Conservation (phyloP, 352 stramenopile genomes). For the Pythium volutum region DNA sequence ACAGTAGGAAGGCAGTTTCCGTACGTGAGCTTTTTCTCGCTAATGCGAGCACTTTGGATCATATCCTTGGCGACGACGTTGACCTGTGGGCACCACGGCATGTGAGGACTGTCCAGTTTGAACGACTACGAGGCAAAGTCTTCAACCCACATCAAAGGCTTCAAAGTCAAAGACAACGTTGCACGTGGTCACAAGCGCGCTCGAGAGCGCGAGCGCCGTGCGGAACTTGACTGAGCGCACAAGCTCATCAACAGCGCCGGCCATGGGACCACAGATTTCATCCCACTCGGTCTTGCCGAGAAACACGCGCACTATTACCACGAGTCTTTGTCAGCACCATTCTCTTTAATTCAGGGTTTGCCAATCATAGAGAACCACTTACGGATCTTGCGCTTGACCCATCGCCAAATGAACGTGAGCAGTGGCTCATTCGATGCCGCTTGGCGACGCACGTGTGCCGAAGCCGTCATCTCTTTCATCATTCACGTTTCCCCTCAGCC, state of each 20-base stretch:
- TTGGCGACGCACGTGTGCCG: constrained; percentile 51
- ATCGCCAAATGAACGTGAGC: constrained; percentile 61
- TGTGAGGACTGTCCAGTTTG: background rate
- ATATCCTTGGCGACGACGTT: constrained; percentile 55
- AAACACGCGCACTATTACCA: constrained; percentile 25
- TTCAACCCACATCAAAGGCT: constrained; percentile 35
- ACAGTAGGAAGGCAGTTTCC: background rate
- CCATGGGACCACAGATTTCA: constrained; percentile 47
- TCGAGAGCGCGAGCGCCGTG: constrained; percentile 64
- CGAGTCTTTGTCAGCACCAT: background rate
- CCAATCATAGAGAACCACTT: constrained; percentile 1
- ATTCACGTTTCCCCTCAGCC: background rate
- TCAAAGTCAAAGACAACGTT: constrained; percentile 81
- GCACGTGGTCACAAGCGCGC: constrained; percentile 56
- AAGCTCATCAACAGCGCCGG: constrained; percentile 47
- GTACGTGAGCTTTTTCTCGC: constrained; percentile 46
- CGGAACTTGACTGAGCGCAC: constrained; percentile 68
- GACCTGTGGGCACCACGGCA: constrained; percentile 29
- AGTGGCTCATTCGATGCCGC: constrained; percentile 52
- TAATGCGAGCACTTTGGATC: constrained; percentile 44
- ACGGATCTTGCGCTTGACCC: constrained; percentile 64
- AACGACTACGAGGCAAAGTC: background rate
- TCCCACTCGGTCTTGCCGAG: constrained; percentile 76
- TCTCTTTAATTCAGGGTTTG: background rate
- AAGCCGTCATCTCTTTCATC: constrained; percentile 40